phyloP scores from a whole-genome alignment of 768 basidiomycete species.

The Boletus patriciae region DNA sequence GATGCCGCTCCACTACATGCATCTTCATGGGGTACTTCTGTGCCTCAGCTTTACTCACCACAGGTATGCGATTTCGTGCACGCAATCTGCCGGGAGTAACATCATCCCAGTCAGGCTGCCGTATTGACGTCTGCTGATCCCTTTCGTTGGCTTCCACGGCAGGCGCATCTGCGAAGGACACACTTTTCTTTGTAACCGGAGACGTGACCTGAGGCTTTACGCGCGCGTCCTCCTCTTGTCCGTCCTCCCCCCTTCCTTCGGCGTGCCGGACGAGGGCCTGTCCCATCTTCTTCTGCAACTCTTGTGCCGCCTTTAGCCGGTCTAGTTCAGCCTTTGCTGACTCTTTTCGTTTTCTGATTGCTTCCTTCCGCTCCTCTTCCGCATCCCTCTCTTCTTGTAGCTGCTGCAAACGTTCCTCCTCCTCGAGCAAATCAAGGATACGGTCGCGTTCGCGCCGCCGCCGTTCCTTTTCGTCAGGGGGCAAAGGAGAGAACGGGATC shows the following conservation, averaged over 20 bases:
- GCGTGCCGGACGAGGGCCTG: constrained; percentile 54
- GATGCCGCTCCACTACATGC: constrained; percentile 65
- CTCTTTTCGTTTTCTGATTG: constrained; percentile 51
- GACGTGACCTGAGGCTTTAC: constrained; percentile 27
- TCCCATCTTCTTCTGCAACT: constrained; percentile 80
- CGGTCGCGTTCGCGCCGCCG: constrained; percentile 59
- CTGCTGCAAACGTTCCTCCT: constrained; percentile 58
- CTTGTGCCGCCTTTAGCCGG: constrained; percentile 37
- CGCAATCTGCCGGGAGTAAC: constrained; percentile 52
- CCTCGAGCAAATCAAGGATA: constrained; percentile 68
- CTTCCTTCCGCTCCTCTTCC: constrained; percentile 44
- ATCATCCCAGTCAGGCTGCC: constrained; percentile 51
- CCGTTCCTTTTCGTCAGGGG: constrained; percentile 47
- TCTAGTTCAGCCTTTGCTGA: constrained; percentile 45
- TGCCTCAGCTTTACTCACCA: constrained; percentile 30
- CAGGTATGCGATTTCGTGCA: constrained; percentile 37
- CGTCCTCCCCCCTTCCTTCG: constrained; percentile 37
- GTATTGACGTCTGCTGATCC: constrained; percentile 1
- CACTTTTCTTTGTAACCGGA: constrained; percentile 56
- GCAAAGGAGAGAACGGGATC: constrained; percentile 46
- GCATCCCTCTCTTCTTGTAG: constrained; percentile 41
- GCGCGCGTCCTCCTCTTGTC: constrained; percentile 30
- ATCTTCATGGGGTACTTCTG: constrained; percentile 59
- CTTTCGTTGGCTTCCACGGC: constrained; percentile 23
- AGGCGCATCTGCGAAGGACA: constrained; percentile 57